A percentile compares a stretch with the other conserved stretches of the same genome.
Evolutionary conservation across 1,139 yeast species (phyloP).

Genomic region (Nadsonia commutata): DNA sequence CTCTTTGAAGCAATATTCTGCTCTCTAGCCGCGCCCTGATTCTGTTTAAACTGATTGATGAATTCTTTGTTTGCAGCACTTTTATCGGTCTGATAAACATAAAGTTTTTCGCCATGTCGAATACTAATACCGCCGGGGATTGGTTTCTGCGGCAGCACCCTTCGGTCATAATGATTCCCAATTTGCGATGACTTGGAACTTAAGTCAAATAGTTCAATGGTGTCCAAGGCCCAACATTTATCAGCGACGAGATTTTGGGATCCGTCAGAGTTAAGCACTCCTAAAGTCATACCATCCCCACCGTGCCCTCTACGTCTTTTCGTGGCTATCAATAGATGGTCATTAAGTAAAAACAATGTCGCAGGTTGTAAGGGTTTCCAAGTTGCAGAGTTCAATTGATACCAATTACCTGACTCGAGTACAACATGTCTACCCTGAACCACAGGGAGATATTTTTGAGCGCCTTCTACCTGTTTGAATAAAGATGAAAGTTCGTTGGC

Average conservation of each 20-base stretch:
- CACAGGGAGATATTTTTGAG: slow-evolving; percentile 66
- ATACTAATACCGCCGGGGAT: slow-evolving; percentile 23
- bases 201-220: slow-evolving; percentile 38
- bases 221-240: slow-evolving; percentile 66
- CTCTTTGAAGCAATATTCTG: too few relatives aligned
- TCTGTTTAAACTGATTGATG: slow-evolving; percentile 45
- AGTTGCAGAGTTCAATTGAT: slow-evolving; percentile 74
- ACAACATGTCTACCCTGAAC: slow-evolving; percentile 72
- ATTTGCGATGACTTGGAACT: slow-evolving; percentile 6
- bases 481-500: slow-evolving; percentile 55
- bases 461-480: slow-evolving; percentile 79
- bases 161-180: neutral
- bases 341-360: slow-evolving; percentile 66
- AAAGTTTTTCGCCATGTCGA: slow-evolving; percentile 34
- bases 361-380: slow-evolving; percentile 70
- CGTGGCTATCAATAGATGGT: slow-evolving; percentile 60
- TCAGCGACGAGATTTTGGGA: slow-evolving; percentile 43
- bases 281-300: slow-evolving; percentile 14
- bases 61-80: slow-evolving; percentile 45
- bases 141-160: slow-evolving; percentile 2
- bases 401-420: slow-evolving; percentile 75
- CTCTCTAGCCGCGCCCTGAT: slow-evolving; percentile 42
- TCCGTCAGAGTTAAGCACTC: slow-evolving; percentile 10
- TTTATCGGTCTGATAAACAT: slow-evolving; percentile 52
- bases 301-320: slow-evolving; percentile 31